Evolutionary conservation across 192 early-diverging fungal genomes (phyloP).

Genomic region (Chytriomyces confervae): DNA sequence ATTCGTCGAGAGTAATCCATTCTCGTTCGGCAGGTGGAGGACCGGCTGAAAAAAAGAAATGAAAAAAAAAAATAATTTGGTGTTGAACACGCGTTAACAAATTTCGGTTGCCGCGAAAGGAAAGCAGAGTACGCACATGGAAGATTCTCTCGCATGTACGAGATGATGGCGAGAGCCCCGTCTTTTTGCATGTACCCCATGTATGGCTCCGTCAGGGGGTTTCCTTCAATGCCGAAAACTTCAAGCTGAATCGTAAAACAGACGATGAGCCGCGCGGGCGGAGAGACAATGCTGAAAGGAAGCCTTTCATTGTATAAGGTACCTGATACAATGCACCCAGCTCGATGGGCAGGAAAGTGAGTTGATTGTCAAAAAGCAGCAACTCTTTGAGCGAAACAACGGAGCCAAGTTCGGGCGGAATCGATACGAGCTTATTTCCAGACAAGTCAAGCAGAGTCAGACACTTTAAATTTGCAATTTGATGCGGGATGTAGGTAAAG

Average conservation of each 20-base stretch:
- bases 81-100: slow-evolving; percentile 79
- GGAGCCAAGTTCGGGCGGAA: slow-evolving; percentile 91
- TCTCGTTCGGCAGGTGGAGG: slow-evolving; percentile 83
- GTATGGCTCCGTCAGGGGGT: slow-evolving; percentile 85
- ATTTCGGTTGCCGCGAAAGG: slow-evolving; percentile 84
- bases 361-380: slow-evolving; percentile 87
- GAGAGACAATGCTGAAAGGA: slow-evolving; percentile 79
- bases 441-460: slow-evolving; percentile 84
- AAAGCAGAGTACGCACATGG: slow-evolving; percentile 85
- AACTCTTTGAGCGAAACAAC: slow-evolving; percentile 81
- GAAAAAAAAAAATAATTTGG: neutral
- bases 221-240: slow-evolving; percentile 91
- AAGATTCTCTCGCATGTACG: slow-evolving; percentile 86
- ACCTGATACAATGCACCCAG: slow-evolving; percentile 84
- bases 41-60: slow-evolving; percentile 59
- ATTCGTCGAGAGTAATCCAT: slow-evolving; percentile 88
- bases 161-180: slow-evolving; percentile 73
- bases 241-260: slow-evolving; percentile 88
- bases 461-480: slow-evolving; percentile 68
- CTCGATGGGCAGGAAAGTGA: slow-evolving; percentile 84
- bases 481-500: slow-evolving; percentile 74
- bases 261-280: slow-evolving; percentile 75
- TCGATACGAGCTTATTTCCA: slow-evolving; percentile 79
- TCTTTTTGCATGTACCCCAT: slow-evolving; percentile 84
- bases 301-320: slow-evolving; percentile 92